Evolutionary conservation across 2,329 filamentous ascomycete species (phyloP).

Genomic region (Plenodomus biglobosus): DNA sequence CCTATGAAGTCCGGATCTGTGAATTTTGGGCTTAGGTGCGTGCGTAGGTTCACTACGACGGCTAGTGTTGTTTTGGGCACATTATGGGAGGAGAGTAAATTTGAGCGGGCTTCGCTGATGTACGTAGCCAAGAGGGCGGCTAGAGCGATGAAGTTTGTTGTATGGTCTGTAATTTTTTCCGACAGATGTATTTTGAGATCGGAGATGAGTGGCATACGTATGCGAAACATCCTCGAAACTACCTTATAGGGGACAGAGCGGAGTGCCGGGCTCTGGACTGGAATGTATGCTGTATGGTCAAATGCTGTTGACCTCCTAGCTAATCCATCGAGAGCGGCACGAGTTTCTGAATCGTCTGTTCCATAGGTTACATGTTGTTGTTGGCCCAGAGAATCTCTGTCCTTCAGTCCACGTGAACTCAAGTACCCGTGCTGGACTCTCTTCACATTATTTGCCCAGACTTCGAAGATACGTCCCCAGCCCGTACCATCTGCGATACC

Average conservation of each 20-base stretch:
- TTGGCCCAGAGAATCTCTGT: no score
- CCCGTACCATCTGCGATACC: constrained; percentile 22
- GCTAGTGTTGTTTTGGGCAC: constrained; percentile 12
- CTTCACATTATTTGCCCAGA: not conserved
- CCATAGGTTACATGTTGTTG: no score
- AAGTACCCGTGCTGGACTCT: not conserved
- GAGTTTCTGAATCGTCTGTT: not conserved
- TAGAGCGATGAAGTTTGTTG: constrained; percentile 20
- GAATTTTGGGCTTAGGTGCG: constrained; percentile 4
- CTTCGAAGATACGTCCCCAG: not conserved
- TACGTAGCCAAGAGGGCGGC: constrained; percentile 22
- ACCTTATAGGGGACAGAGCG: not conserved
- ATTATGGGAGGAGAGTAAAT: not conserved
- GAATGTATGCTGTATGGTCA: not conserved
- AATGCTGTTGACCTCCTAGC: not conserved
- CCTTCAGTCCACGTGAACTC: no score
- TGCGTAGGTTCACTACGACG: constrained; percentile 18
- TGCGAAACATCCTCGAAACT: constrained; percentile 1
- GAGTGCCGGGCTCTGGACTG: not conserved
- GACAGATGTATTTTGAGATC: constrained; percentile 1
- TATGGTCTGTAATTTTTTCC: not conserved
- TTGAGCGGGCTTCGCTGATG: constrained; percentile 17
- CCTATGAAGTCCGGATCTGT: not conserved
- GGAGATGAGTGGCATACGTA: constrained; percentile 2
- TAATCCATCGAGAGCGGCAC: not conserved